These are phyloP conservation scores for Botrytis pseudocinerea DNA, from an alignment of 2,329 filamentous ascomycete genomes.

Conservation along the genomic window DNA sequence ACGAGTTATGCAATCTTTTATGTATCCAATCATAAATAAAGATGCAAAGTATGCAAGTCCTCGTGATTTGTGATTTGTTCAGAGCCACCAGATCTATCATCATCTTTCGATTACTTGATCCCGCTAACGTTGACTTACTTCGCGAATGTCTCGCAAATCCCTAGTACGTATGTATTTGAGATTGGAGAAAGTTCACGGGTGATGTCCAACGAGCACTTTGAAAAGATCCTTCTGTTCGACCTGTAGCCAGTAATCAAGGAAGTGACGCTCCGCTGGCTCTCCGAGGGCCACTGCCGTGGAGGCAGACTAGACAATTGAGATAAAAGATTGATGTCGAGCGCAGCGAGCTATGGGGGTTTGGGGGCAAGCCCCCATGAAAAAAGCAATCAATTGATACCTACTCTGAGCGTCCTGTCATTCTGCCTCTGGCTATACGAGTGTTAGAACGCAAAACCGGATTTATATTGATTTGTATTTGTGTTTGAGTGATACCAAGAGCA, in stretches of 20 bases:
- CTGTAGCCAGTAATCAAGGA: background rate
- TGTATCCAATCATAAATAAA: background rate
- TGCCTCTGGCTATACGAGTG: background rate
- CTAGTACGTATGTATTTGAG: too few relatives aligned
- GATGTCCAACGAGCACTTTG: background rate
- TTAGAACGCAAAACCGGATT: background rate
- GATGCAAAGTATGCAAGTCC: background rate
- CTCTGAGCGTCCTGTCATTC: background rate
- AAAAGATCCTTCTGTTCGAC: background rate
- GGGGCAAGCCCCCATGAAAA: background rate
- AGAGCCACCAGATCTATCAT: background rate
- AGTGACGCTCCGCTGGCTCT: background rate
- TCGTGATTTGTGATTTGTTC: background rate
- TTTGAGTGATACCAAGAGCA: background rate
- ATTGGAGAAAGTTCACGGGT: too few relatives aligned
- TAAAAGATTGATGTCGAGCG: background rate
- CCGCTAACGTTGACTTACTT: background rate
- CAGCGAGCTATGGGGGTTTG: conserved; percentile 2
- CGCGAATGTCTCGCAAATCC: background rate
- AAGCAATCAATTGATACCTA: background rate
- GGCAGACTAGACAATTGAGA: background rate
- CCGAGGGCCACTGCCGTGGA: background rate
- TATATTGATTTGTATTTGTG: background rate
- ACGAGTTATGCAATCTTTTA: background rate
- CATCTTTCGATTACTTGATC: background rate